These are phyloP conservation scores for Fraxinus sp. DNA, from an alignment of 305 asterid species.

Conservation along the genomic window DNA sequence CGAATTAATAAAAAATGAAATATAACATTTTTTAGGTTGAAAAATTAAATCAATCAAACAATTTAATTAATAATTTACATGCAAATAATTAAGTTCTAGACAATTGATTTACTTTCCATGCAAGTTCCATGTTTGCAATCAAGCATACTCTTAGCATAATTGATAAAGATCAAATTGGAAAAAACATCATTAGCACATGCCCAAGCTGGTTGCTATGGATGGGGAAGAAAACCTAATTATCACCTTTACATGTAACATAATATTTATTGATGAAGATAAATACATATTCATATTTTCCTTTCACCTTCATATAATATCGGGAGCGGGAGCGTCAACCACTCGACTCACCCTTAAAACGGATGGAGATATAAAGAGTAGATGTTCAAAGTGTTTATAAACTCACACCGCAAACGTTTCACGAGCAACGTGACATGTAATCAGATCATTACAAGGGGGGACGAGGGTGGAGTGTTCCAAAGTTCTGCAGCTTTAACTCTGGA, in stretches of 20 bases:
- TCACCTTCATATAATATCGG: background rate
- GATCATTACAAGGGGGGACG: background rate
- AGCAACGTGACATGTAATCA: background rate
- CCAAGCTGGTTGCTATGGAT: background rate
- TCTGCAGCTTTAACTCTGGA: slow-evolving; percentile 69
- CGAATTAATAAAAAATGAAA: too few species aligned
- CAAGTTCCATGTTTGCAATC: too few species aligned
- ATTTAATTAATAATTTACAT: too few species aligned
- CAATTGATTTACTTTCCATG: too few species aligned
- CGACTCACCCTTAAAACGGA: background rate
- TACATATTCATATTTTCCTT: background rate
- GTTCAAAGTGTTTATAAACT: background rate
- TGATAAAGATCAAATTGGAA: background rate
- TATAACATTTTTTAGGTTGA: too few species aligned
- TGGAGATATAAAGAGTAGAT: background rate
- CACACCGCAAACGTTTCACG: background rate
- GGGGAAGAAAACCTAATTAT: background rate
- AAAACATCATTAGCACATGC: background rate
- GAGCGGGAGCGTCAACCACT: background rate
- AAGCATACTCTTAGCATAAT: background rate
- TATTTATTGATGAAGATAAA: background rate
- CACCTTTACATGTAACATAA: background rate
- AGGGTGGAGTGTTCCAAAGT: slow-evolving; percentile 40
- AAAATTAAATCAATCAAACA: too few species aligned
- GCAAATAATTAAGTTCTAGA: too few species aligned